Conservation (phyloP, 176 grass and related monocot genomes). For the Phoenix dactylifera region DNA sequence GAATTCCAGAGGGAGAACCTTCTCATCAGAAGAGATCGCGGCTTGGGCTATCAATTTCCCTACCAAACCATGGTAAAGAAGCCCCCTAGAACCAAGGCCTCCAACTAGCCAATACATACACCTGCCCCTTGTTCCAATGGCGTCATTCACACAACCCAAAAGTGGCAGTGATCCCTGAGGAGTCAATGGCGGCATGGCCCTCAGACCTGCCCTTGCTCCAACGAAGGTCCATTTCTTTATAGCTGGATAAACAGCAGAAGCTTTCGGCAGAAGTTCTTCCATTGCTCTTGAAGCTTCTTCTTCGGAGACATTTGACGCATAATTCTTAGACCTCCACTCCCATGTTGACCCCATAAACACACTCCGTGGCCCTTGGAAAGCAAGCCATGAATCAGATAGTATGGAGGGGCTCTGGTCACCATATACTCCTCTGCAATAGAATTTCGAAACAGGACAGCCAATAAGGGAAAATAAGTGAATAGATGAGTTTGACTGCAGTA, state of each 20-base stretch:
- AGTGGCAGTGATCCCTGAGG: conserved; percentile 65
- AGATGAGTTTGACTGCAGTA: no score
- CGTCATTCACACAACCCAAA: conserved; percentile 63
- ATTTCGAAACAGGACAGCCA: no score
- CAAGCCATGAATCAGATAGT: conserved; percentile 83
- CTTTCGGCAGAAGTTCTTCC: conserved; percentile 63
- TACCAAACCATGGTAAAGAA: conserved; percentile 81
- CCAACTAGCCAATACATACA: conserved; percentile 75
- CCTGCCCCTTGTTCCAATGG: conserved; percentile 31
- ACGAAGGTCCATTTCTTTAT: conserved; percentile 63
- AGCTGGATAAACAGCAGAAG: conserved; percentile 63
- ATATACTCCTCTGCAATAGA: conserved; percentile 44
- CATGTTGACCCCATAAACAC: conserved; percentile 81
- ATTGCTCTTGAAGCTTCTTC: conserved; percentile 60
- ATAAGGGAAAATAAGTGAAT: no score
- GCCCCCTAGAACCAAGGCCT: conserved; percentile 47
- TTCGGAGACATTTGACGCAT: conserved; percentile 37
- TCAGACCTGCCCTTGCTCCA: conserved; percentile 59
- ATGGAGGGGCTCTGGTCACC: conserved; percentile 62
- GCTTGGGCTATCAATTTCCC: conserved; percentile 79
- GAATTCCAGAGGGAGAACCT: conserved; percentile 59
- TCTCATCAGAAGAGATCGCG: conserved; percentile 55
- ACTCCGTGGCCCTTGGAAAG: conserved; percentile 53
- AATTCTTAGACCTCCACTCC: conserved; percentile 73
- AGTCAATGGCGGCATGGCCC: conserved; percentile 86